Evolutionary conservation across 495 filamentous ascomycete species (phyloP).

Genomic region (Aspergillus bridgeri): DNA sequence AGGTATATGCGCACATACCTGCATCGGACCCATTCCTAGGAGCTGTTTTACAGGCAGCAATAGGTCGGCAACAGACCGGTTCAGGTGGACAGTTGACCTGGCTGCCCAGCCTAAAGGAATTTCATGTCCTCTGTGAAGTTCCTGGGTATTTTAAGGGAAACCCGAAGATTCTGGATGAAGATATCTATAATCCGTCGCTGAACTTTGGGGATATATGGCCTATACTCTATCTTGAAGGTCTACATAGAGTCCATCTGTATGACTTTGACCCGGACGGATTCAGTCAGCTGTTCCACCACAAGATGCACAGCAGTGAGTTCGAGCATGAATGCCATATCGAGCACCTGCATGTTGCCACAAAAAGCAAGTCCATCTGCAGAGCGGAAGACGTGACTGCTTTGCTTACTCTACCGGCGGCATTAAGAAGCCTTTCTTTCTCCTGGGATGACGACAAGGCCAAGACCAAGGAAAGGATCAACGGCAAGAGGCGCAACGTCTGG

Average conservation of each 20-base stretch:
- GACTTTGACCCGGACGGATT: slow-evolving; percentile 5
- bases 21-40: slow-evolving; percentile 1
- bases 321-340: slow-evolving; percentile 5
- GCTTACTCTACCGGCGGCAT: slow-evolving; percentile 1
- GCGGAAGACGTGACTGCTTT: slow-evolving; percentile 1
- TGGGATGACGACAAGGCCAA: slow-evolving; percentile 4
- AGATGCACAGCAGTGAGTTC: neutral
- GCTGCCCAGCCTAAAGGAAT: neutral
- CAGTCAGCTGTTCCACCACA: neutral
- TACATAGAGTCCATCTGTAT: slow-evolving; percentile 1
- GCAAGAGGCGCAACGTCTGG: slow-evolving; percentile 3
- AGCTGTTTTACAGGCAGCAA: neutral
- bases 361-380: slow-evolving; percentile 1
- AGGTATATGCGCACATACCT: slow-evolving; percentile 9
- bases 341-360: slow-evolving; percentile 10
- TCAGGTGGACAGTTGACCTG: neutral
- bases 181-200: slow-evolving; percentile 3
- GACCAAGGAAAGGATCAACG: neutral
- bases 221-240: neutral
- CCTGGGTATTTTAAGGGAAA: neutral
- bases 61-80: neutral
- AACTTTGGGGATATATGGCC: slow-evolving; percentile 5
- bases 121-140: slow-evolving; percentile 8
- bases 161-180: neutral
- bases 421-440: slow-evolving; percentile 6